A percentile compares a stretch with the other conserved stretches of the same genome.
Evolutionary conservation across 345 rosid species (phyloP).

Genomic region (Microcos paniculata): DNA sequence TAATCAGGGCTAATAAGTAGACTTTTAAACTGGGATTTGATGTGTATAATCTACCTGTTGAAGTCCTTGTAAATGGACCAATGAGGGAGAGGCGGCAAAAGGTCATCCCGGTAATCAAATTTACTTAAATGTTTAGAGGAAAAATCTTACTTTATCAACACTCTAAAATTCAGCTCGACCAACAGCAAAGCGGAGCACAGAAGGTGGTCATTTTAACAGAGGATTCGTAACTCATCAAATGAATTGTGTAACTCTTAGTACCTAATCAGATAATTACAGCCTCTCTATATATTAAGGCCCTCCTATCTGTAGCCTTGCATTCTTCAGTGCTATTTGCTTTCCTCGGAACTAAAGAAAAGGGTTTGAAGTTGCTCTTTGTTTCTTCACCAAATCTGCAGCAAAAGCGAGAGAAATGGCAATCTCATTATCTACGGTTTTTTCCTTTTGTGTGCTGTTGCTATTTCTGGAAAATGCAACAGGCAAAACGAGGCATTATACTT

Average conservation of each 20-base stretch:
- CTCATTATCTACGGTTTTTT: constrained; percentile 16
- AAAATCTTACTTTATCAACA: constrained; percentile 49
- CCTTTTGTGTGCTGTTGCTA: constrained; percentile 17
- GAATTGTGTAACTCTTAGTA: constrained; percentile 1
- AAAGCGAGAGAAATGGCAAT: constrained; percentile 18
- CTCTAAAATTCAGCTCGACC: constrained; percentile 66
- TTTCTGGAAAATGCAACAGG: constrained; percentile 27
- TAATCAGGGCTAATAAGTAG: not conserved
- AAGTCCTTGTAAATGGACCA: not conserved
- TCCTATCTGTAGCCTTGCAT: not conserved
- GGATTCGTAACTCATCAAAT: not conserved
- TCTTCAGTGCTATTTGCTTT: not conserved
- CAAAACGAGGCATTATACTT: constrained; percentile 53
- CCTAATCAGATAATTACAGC: constrained; percentile 21
- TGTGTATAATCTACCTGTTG: constrained; percentile 8
- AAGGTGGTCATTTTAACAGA: constrained; percentile 18
- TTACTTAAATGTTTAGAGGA: constrained; percentile 1
- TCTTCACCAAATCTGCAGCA: not conserved
- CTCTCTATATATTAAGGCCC: constrained; percentile 18
- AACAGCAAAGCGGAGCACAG: constrained; percentile 21
- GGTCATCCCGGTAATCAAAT: constrained; percentile 23
- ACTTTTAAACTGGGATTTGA: not conserved
- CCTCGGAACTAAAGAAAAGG: not conserved
- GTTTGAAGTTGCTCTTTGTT: not conserved
- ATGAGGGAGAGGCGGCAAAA: not conserved